A percentile compares a stretch with the other conserved stretches of the same genome.
phyloP scores from a whole-genome alignment of 2,329 filamentous ascomycete species.

The Calonectria montana region DNA sequence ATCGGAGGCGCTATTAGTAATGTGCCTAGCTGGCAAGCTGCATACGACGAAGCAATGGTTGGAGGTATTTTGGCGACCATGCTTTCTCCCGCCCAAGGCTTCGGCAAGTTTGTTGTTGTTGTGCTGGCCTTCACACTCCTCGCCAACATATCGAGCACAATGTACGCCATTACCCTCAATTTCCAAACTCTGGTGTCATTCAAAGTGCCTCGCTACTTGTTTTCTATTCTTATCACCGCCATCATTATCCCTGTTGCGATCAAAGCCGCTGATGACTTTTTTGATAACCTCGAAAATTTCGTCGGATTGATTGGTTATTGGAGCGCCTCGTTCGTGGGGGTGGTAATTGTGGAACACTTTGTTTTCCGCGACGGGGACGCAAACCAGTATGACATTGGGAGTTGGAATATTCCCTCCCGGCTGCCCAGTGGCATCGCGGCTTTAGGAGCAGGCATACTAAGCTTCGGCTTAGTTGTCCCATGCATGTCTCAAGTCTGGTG shows the following conservation, averaged over 20 bases:
- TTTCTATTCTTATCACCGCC: neutral
- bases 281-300: neutral
- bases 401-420: neutral
- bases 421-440: neutral
- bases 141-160: neutral
- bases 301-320: neutral
- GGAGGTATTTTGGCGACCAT: neutral
- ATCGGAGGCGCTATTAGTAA: neutral
- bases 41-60: neutral
- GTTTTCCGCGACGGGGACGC: neutral
- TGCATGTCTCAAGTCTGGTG: neutral
- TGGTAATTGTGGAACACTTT: neutral
- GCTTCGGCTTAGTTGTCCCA: neutral
- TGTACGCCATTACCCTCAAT: slow-evolving; percentile 2
- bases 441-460: neutral
- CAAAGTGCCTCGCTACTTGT: neutral
- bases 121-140: neutral
- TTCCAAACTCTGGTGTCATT: neutral
- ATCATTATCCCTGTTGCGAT: neutral
- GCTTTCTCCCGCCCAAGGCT: neutral
- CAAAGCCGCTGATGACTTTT: neutral
- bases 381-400: neutral
- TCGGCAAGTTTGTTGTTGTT: neutral
- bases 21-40: neutral
- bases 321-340: neutral